Percentiles rank a stretch among this genome's conserved stretches.
Conservation (phyloP, 306 rosid species). For the Potentilla sterilis region DNA sequence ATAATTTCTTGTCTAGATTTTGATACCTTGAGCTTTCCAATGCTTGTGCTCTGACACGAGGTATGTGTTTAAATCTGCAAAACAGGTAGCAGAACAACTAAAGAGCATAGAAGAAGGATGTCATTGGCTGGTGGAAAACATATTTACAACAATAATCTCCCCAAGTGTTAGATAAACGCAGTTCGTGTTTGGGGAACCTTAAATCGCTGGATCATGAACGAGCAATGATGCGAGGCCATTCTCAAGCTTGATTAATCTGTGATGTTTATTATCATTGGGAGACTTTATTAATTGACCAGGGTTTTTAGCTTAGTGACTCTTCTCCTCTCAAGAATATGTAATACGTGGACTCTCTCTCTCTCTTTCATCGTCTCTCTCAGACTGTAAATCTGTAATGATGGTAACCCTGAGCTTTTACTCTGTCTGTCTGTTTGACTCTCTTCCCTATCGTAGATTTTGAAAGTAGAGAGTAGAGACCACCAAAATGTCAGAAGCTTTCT, state of each 20-base stretch:
- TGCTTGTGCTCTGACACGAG: slow-evolving; percentile 32
- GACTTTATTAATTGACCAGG: slow-evolving; percentile 40
- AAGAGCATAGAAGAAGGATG: no score
- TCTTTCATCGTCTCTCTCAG: background rate
- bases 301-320: no score
- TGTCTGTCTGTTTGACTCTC: slow-evolving; percentile 38
- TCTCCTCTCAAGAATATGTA: no score
- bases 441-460: no score
- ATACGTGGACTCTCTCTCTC: background rate
- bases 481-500: no score
- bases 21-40: background rate
- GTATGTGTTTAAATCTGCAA: slow-evolving; percentile 64
- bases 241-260: slow-evolving; percentile 58
- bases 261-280: slow-evolving; percentile 67
- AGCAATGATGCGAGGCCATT: slow-evolving; percentile 80
- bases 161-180: no score
- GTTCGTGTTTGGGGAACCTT: background rate
- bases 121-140: no score
- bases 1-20: slow-evolving; percentile 7
- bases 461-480: no score
- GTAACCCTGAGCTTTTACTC: background rate
- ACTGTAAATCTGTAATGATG: no score
- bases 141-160: no score
- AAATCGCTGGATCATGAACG: slow-evolving; percentile 93
- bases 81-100: slow-evolving; percentile 50